Conservation (phyloP, 352 stramenopile species). For the Phytophthora constricta region DNA sequence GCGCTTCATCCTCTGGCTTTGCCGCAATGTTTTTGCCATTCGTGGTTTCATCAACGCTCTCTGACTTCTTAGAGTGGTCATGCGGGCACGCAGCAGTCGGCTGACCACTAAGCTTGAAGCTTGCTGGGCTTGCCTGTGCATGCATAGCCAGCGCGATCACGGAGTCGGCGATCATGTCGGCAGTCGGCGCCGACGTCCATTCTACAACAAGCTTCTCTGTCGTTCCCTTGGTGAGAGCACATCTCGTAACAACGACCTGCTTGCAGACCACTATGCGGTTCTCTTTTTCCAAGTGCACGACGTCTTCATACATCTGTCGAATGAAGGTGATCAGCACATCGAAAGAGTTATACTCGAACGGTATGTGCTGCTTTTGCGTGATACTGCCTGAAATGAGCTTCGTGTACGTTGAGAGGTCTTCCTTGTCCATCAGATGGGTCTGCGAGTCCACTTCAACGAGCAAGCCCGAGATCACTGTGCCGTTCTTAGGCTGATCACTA, state of each 20-base stretch:
- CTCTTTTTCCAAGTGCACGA: constrained; percentile 61
- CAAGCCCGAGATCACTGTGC: constrained; percentile 80
- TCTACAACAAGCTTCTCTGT: constrained; percentile 71
- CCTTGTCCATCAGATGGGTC: constrained; percentile 85
- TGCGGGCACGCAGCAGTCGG: constrained; percentile 79
- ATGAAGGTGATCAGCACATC: constrained; percentile 83
- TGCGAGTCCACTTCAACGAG: constrained; percentile 88
- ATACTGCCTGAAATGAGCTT: constrained; percentile 84
- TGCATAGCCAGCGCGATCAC: constrained; percentile 97
- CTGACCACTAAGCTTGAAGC: constrained; percentile 83
- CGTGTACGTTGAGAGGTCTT: constrained; percentile 87
- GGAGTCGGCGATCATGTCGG: constrained; percentile 96
- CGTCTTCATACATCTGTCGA: constrained; percentile 85
- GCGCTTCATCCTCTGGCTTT: constrained; percentile 28
- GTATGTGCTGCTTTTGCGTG: constrained; percentile 86
- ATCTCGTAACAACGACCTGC: constrained; percentile 73
- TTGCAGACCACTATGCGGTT: constrained; percentile 74
- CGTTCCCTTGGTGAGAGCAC: constrained; percentile 30
- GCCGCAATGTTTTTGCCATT: constrained; percentile 8
- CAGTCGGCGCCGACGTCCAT: constrained; percentile 92
- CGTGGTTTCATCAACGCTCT: constrained; percentile 4
- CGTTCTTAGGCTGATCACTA: constrained; percentile 77
- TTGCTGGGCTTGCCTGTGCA: constrained; percentile 80
- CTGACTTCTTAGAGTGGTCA: constrained; percentile 72
- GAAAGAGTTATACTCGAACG: constrained; percentile 83